These are phyloP conservation scores for Didymella glomerata DNA, from an alignment of 2,329 filamentous ascomycete genomes.

Conservation along the genomic window DNA sequence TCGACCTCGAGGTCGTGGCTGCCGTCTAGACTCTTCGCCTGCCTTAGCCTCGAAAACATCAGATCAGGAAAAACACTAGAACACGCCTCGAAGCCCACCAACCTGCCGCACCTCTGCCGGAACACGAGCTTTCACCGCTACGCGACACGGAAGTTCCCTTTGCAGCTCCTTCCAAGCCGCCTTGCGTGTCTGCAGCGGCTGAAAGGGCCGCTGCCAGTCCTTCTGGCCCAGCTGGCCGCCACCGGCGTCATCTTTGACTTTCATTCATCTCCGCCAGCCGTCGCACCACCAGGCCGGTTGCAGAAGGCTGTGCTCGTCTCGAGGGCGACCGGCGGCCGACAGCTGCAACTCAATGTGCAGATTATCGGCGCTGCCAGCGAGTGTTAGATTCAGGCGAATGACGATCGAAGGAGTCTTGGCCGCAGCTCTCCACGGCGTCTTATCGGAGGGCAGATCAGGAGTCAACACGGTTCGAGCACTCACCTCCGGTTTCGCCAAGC, in stretches of 20 bases:
- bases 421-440: conserved; percentile 8
- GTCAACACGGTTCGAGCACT: conserved; percentile 7
- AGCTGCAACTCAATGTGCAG: conserved; percentile 8
- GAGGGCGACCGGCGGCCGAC: not conserved
- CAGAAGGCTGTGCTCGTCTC: conserved; percentile 2
- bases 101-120: not conserved
- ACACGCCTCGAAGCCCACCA: conserved; percentile 3
- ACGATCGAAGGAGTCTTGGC: conserved; percentile 1
- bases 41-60: not conserved
- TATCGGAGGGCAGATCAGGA: conserved; percentile 13
- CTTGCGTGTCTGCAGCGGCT: conserved; percentile 5
- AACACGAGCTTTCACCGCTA: conserved; percentile 14
- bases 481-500: conserved; percentile 14
- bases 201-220: not conserved
- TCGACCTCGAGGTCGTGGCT: not conserved
- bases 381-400: conserved; percentile 2
- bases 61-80: conserved; percentile 11
- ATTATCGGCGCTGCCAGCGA: conserved; percentile 4
- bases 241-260: conserved; percentile 6
- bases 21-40: conserved; percentile 5
- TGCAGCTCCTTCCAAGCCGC: conserved; percentile 4
- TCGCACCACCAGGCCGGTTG: conserved; percentile 2
- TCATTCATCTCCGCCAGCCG: conserved; percentile 10
- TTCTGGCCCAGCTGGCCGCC: conserved; percentile 6
- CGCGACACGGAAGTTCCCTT: conserved; percentile 4